phyloP scores from a whole-genome alignment of 306 rosid species.

The Carpinus viminea region DNA sequence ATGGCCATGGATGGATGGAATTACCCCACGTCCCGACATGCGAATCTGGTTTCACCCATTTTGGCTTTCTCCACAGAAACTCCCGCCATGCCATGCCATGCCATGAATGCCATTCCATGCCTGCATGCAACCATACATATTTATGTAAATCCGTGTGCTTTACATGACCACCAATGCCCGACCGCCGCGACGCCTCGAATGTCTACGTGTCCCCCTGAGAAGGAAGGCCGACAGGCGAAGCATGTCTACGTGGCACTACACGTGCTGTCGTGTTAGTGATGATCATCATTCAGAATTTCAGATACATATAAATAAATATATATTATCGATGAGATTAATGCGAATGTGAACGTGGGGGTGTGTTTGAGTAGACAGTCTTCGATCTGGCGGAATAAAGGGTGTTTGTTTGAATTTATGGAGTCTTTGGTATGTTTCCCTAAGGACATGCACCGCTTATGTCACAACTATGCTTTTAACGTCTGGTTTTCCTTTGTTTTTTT shows the following conservation, averaged over 20 bases:
- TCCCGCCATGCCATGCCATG: no score
- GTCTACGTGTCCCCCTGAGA: constrained; percentile 48
- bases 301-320: no score
- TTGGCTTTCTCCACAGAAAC: constrained; percentile 17
- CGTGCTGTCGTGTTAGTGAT: not conserved
- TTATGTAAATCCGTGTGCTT: not conserved
- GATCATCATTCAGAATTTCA: not conserved
- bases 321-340: not conserved
- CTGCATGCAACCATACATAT: constrained; percentile 1
- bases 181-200: constrained; percentile 6
- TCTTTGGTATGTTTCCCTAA: constrained; percentile 34
- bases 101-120: no score
- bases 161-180: constrained; percentile 23
- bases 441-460: constrained; percentile 44
- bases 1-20: not conserved
- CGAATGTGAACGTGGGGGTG: not conserved
- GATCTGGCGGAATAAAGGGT: constrained; percentile 8
- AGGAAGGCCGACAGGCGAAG: constrained; percentile 51
- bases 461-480: constrained; percentile 14
- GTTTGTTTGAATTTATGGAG: constrained; percentile 26
- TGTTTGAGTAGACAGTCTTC: not conserved
- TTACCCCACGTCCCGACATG: constrained; percentile 13
- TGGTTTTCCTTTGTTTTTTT: not conserved
- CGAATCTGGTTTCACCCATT: constrained; percentile 16
- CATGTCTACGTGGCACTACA: constrained; percentile 40